These are phyloP conservation scores for Eucalyptus camaldulensis DNA, from an alignment of 345 rosid species.

Conservation along the genomic window DNA sequence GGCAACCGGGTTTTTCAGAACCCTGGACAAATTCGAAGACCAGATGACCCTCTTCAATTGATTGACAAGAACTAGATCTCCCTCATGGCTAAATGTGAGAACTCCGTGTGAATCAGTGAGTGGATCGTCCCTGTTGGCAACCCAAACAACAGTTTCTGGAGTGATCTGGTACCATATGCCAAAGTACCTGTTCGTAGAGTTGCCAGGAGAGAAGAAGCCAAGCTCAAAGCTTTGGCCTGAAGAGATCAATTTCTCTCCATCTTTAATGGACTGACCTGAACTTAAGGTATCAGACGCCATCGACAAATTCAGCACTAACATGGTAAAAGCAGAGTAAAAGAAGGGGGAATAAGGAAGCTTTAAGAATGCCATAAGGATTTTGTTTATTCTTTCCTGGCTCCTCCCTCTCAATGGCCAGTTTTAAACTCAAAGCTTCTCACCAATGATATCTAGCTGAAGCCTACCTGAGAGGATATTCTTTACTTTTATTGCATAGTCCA, in stretches of 20 bases:
- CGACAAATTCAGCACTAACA: no score
- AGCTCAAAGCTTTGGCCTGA: neutral
- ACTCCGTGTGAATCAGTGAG: neutral
- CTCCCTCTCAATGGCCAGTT: no score
- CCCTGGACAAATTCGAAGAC: slow-evolving; percentile 4
- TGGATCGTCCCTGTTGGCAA: slow-evolving; percentile 23
- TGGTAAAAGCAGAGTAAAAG: no score
- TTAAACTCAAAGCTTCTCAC: no score
- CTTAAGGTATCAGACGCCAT: neutral
- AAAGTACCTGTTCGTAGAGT: slow-evolving; percentile 1
- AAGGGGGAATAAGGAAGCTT: no score
- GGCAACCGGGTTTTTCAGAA: neutral
- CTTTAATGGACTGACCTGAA: neutral
- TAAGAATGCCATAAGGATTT: no score
- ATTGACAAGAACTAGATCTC: neutral
- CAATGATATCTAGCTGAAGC: no score
- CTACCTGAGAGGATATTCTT: no score
- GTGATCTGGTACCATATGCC: slow-evolving; percentile 23
- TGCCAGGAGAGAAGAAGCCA: slow-evolving; percentile 1
- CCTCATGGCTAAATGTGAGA: neutral
- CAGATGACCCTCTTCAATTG: neutral
- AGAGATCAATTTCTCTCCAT: slow-evolving; percentile 2
- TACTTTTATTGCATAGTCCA: no score
- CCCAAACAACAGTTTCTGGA: slow-evolving; percentile 7
- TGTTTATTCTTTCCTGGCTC: no score